Evolutionary conservation across 192 early-diverging fungal genomes (phyloP).

Genomic region (Backusella parvicylindrica): DNA sequence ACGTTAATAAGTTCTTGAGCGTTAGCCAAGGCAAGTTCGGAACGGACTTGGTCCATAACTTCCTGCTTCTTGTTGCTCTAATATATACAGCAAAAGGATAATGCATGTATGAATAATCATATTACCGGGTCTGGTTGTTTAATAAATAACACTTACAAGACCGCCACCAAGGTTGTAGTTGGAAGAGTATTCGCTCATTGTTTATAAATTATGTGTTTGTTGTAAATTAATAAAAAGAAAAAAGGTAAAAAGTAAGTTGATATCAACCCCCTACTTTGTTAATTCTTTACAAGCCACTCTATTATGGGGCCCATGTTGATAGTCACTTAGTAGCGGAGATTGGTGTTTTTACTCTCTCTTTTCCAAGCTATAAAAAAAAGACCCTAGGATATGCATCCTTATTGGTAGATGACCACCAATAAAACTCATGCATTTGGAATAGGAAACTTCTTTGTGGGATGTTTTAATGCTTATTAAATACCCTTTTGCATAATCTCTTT

Average conservation of each 20-base stretch:
- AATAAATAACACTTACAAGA: background rate
- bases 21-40: constrained; percentile 77
- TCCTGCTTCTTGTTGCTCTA: constrained; percentile 61
- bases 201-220: background rate
- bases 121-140: background rate
- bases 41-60: constrained; percentile 73
- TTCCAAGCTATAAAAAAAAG: too few relatives aligned
- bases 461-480: too few relatives aligned
- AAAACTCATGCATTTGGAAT: too few relatives aligned
- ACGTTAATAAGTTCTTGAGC: constrained; percentile 79
- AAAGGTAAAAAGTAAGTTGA: background rate
- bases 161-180: constrained; percentile 17
- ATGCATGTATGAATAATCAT: background rate
- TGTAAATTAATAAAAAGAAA: background rate
- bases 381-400: too few relatives aligned
- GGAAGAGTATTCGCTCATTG: constrained; percentile 20
- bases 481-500: too few relatives aligned
- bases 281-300: background rate
- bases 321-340: background rate
- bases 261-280: constrained; percentile 4
- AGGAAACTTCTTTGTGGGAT: too few relatives aligned
- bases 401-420: too few relatives aligned
- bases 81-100: background rate
- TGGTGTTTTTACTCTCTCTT: too few relatives aligned
- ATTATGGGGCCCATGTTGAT: background rate